phyloP scores from a whole-genome alignment of 1,284 basidiomycete species.

The Cryptococcus sp. region DNA sequence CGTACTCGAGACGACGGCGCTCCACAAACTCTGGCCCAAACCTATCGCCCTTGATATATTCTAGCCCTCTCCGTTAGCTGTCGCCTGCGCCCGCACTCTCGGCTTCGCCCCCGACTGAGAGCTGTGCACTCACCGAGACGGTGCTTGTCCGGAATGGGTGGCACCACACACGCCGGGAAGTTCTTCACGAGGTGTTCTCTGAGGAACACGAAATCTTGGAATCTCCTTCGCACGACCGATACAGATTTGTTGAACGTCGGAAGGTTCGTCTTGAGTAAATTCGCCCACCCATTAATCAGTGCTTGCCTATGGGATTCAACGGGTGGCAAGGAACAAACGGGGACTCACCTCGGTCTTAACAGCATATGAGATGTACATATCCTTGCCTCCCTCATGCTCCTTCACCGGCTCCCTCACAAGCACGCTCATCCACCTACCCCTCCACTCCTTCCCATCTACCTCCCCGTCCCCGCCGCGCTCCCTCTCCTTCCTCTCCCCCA shows the following conservation, averaged over 20 bases:
- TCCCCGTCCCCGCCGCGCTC: constrained; percentile 13
- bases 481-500: constrained; percentile 1
- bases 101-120: neutral
- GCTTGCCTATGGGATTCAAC: neutral
- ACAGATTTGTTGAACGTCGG: constrained; percentile 47
- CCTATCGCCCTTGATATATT: constrained; percentile 95
- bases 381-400: constrained; percentile 92
- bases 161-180: constrained; percentile 95
- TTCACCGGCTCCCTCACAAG: constrained; percentile 88
- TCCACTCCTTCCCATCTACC: constrained; percentile 58
- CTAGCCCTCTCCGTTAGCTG: constrained; percentile 50
- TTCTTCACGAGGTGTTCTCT: constrained; percentile 82
- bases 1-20: constrained; percentile 81
- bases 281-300: neutral
- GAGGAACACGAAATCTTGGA: constrained; percentile 96
- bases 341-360: constrained; percentile 76
- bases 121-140: constrained; percentile 66
- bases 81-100: neutral
- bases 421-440: constrained; percentile 73
- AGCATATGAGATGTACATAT: constrained; percentile 91
- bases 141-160: constrained; percentile 94
- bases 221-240: constrained; percentile 79
- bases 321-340: neutral
- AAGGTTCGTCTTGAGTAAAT: constrained; percentile 49
- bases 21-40: constrained; percentile 98